A percentile compares a stretch with the other conserved stretches of the same genome.
Evolutionary conservation across 768 basidiomycete genomes (phyloP).

Genomic region (Leccinum ochraceum): DNA sequence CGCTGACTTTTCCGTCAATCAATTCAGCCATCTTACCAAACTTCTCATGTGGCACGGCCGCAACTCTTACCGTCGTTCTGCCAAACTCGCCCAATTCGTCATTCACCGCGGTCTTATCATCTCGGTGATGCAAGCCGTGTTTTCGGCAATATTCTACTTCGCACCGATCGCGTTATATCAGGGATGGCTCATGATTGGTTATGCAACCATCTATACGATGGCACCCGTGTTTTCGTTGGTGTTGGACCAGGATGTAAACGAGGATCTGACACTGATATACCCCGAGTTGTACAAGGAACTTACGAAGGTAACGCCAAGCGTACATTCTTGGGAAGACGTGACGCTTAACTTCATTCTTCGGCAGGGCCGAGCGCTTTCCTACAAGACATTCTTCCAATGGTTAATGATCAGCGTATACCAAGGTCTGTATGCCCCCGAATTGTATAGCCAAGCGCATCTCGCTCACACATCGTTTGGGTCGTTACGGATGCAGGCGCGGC

Average conservation of each 20-base stretch:
- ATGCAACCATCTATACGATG: constrained; percentile 98
- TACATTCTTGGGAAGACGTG: constrained; percentile 1
- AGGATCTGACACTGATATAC: constrained; percentile 92
- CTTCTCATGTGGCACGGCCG: constrained; percentile 98
- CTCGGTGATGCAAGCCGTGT: constrained; percentile 97
- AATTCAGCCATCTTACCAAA: constrained; percentile 95
- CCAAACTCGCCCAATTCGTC: constrained; percentile 97
- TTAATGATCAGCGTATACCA: constrained; percentile 97
- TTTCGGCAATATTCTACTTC: constrained; percentile 90
- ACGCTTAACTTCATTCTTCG: background rate
- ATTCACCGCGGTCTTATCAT: constrained; percentile 98
- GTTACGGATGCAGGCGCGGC: constrained; percentile 65
- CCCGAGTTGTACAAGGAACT: constrained; percentile 98
- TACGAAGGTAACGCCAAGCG: constrained; percentile 66
- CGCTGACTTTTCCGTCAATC: constrained; percentile 96
- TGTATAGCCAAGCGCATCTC: background rate
- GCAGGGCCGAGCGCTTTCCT: constrained; percentile 90
- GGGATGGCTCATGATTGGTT: constrained; percentile 97
- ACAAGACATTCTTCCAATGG: constrained; percentile 99
- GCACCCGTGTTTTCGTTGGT: constrained; percentile 98
- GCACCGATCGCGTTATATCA: constrained; percentile 97
- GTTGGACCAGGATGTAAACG: constrained; percentile 92
- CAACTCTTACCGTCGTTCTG: constrained; percentile 96
- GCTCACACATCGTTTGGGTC: background rate
- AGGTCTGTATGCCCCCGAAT: constrained; percentile 49